A percentile compares a stretch with the other conserved stretches of the same genome.
Conservation (phyloP, 2,329 filamentous ascomycete genomes). For the Parastagonospora nodorum region DNA sequence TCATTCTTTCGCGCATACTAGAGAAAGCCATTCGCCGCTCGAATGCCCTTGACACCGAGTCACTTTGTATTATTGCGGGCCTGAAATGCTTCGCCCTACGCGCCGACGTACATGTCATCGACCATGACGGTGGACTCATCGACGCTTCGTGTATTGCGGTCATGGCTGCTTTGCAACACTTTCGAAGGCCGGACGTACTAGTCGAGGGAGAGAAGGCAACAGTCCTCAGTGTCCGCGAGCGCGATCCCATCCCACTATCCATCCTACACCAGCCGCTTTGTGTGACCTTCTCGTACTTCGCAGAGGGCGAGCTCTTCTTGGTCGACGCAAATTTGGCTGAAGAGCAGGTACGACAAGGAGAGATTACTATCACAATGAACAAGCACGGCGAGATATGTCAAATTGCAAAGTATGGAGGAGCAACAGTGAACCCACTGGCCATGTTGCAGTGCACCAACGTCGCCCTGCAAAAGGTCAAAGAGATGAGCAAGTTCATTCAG, state of each 20-base stretch:
- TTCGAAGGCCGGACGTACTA: slow-evolving; percentile 85
- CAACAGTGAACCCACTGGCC: slow-evolving; percentile 76
- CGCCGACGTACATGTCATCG: slow-evolving; percentile 88
- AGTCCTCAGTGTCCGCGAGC: slow-evolving; percentile 81
- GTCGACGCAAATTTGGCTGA: slow-evolving; percentile 76
- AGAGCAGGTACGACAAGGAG: slow-evolving; percentile 75
- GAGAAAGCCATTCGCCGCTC: slow-evolving; percentile 95
- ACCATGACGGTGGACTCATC: slow-evolving; percentile 87
- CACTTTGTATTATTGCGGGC: slow-evolving; percentile 88
- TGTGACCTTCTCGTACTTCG: slow-evolving; percentile 85
- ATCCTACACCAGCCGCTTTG: slow-evolving; percentile 93
- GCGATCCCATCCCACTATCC: slow-evolving; percentile 86
- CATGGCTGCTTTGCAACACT: slow-evolving; percentile 87
- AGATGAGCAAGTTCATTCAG: slow-evolving; percentile 76
- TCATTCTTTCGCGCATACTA: slow-evolving; percentile 83
- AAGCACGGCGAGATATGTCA: slow-evolving; percentile 89
- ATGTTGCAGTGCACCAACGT: slow-evolving; percentile 76
- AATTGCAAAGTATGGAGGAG: slow-evolving; percentile 86
- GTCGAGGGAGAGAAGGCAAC: slow-evolving; percentile 85
- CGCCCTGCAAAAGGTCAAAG: slow-evolving; percentile 79
- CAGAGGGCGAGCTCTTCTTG: slow-evolving; percentile 71
- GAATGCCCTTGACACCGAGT: slow-evolving; percentile 91
- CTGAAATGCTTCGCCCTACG: slow-evolving; percentile 90
- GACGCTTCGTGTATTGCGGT: slow-evolving; percentile 86
- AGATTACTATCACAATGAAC: slow-evolving; percentile 84